phyloP scores from a whole-genome alignment of 306 rosid genomes.

The Ormosia semicastrata region DNA sequence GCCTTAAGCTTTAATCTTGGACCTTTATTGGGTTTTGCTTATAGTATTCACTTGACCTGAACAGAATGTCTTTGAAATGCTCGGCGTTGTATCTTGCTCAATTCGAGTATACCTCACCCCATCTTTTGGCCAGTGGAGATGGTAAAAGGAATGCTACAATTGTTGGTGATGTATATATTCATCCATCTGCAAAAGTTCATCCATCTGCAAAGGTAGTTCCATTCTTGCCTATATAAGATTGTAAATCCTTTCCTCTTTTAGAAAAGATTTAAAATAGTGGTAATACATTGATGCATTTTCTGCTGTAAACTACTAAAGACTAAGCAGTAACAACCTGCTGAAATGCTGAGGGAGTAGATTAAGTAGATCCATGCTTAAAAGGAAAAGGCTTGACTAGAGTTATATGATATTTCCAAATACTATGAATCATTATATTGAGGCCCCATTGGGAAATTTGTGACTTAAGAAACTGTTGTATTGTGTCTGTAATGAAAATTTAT shows the following conservation, averaged over 20 bases:
- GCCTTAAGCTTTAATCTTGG: background rate
- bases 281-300: background rate
- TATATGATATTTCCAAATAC: background rate
- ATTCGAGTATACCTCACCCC: constrained; percentile 61
- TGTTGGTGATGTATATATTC: constrained; percentile 80
- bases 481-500: background rate
- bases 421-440: background rate
- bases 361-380: background rate
- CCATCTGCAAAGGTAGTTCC: constrained; percentile 85
- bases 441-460: background rate
- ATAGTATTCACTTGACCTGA: constrained; percentile 11
- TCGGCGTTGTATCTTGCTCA: constrained; percentile 90
- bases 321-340: background rate
- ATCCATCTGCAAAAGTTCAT: constrained; percentile 96
- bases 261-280: background rate
- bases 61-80: constrained; percentile 92
- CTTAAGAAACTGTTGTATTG: background rate
- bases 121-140: constrained; percentile 74
- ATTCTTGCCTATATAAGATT: constrained; percentile 7
- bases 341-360: background rate
- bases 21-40: constrained; percentile 13
- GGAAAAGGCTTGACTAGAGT: background rate
- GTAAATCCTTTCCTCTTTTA: background rate
- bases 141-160: constrained; percentile 60
- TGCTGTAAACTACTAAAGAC: background rate